Percentiles rank a stretch among this genome's conserved stretches.
These are phyloP conservation scores for Xylona heveae DNA, from an alignment of 495 filamentous ascomycete species.

Conservation along the genomic window DNA sequence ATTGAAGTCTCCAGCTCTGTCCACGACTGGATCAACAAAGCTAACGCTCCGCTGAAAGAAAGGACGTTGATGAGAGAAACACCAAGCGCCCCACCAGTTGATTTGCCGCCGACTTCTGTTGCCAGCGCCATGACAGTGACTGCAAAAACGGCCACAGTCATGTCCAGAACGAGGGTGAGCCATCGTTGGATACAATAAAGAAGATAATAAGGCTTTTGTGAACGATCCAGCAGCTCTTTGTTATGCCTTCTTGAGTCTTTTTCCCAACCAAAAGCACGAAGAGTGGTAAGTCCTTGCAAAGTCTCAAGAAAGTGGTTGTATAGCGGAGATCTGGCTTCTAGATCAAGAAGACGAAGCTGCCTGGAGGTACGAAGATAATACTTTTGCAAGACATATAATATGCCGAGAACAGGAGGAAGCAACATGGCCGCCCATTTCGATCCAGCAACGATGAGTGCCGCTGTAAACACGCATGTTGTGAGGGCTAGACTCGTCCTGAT, in stretches of 20 bases:
- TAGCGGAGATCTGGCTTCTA: conserved; percentile 38
- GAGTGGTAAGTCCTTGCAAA: conserved; percentile 18
- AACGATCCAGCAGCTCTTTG: conserved; percentile 12
- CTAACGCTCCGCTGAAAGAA: not conserved
- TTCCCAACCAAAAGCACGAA: conserved; percentile 26
- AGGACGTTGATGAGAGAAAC: not conserved
- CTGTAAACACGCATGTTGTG: not conserved
- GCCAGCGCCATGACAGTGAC: conserved; percentile 12
- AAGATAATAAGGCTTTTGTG: conserved; percentile 22
- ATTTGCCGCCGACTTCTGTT: not conserved
- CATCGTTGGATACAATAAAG: conserved; percentile 22
- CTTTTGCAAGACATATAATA: conserved; percentile 32
- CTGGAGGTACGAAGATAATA: conserved; percentile 42
- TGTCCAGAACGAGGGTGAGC: conserved; percentile 19
- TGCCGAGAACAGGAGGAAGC: conserved; percentile 8
- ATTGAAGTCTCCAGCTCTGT: not conserved
- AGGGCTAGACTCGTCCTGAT: conserved; percentile 4
- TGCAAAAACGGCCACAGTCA: conserved; percentile 13
- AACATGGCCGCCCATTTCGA: conserved; percentile 4
- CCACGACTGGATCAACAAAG: not conserved
- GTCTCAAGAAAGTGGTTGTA: conserved; percentile 37
- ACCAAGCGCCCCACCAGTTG: not conserved
- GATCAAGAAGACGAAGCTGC: conserved; percentile 38
- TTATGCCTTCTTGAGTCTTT: conserved; percentile 8
- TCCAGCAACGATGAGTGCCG: conserved; percentile 4